Base-by-base conservation (phyloP, 2,329 filamentous ascomycete species). In the Hortaea werneckii region DNA sequence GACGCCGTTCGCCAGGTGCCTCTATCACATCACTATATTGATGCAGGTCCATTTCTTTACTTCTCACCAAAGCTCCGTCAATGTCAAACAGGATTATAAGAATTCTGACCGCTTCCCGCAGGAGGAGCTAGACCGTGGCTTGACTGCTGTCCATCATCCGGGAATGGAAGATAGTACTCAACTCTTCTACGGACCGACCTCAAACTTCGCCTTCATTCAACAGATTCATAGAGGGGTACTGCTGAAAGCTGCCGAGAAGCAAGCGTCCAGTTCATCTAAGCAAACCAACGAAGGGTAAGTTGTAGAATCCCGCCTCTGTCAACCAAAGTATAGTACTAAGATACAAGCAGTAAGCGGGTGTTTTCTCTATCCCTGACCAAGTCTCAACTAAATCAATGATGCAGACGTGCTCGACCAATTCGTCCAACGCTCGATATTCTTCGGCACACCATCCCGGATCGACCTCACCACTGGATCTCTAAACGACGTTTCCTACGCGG, bases 361-460 rank as follows among this genome's bases (percentile, higher is more conserved):
- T 20, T 20, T 20, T 20, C 20, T 20, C 20, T 20, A 20, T 20
- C 20, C 20, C 20, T 20, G 20, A 20, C 20, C 20, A 20, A 20
- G 20, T 20, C 20, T 20, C 20, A 20, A 20, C 20, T 20, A 20
- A 20, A 20, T 20, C 20, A 20, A 20, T 20, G 20, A 20, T 20
- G 20, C 20, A 20, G 20, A 20, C 20, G 20, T 20, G 20, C 40
- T 62, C 20, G 60, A 62, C 12, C 48, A 59, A 30, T 62, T 62
- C 37, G 54, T 62, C 27, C 60, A 62, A 39, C 49, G 59, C 10
- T 54, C 55, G 29, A 58, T 62, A 26, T 62, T 62, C 52, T 62
- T 62, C 39, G 59, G 60, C 12, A 62, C 57, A 13, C 52, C 58
- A 5, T 48, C 51, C 8, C 51, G 55, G 29, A 47, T 57, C 2